Percentiles rank a stretch among this genome's conserved stretches.
Evolutionary conservation across 2,329 filamentous ascomycete species (phyloP).

Genomic region (Cylindrodendrum hubeiense): DNA sequence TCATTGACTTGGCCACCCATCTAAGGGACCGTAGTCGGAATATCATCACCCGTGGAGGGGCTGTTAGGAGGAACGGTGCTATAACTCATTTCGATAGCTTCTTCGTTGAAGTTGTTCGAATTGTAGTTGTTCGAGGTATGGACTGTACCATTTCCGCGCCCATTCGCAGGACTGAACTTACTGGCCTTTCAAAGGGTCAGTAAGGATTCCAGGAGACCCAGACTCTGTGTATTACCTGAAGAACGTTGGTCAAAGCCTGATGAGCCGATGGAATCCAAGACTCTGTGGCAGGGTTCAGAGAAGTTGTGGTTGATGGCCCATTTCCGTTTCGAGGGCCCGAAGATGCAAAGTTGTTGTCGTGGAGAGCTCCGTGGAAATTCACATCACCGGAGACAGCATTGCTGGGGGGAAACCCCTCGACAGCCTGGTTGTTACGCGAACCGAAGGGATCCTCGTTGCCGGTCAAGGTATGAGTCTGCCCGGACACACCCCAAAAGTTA

Average conservation of each 20-base stretch:
- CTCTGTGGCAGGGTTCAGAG: constrained; percentile 16
- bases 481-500: neutral
- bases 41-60: constrained; percentile 3
- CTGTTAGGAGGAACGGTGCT: constrained; percentile 34
- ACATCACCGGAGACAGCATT: neutral
- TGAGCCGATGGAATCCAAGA: constrained; percentile 43
- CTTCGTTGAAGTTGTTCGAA: neutral
- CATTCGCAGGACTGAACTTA: neutral
- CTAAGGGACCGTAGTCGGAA: constrained; percentile 36
- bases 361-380: neutral
- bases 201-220: neutral
- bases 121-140: neutral
- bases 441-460: neutral
- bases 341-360: neutral
- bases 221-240: constrained; percentile 25
- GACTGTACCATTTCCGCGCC: neutral
- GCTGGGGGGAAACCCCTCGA: neutral
- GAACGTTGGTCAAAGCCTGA: constrained; percentile 37
- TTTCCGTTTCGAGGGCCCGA: neutral
- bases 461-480: neutral
- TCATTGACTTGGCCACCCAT: constrained; percentile 36
- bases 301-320: neutral
- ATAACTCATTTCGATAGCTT: neutral
- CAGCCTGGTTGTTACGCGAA: neutral
- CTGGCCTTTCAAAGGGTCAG: neutral